These are phyloP conservation scores for Calycina marina DNA, from an alignment of 2,329 filamentous ascomycete species.

Conservation along the genomic window DNA sequence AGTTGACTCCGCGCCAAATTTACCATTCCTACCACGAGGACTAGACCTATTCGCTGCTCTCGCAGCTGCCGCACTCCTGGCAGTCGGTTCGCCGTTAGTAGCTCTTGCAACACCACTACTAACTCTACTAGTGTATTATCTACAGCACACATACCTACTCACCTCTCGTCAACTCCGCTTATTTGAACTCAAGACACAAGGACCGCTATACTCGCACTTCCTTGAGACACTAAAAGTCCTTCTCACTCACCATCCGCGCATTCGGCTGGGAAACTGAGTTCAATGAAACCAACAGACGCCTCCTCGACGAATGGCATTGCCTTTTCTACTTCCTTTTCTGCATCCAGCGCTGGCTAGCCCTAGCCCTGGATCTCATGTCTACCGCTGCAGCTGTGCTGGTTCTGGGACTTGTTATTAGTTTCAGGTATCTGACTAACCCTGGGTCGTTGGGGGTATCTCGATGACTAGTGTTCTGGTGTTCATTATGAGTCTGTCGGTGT, in stretches of 20 bases:
- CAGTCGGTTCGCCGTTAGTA: not conserved
- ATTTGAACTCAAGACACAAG: slow-evolving; percentile 46
- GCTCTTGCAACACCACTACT: not conserved
- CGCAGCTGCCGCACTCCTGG: not conserved
- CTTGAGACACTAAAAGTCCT: slow-evolving; percentile 39
- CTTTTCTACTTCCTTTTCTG: slow-evolving; percentile 41
- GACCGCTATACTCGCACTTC: slow-evolving; percentile 42
- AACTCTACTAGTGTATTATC: slow-evolving; percentile 25
- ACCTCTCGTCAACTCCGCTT: slow-evolving; percentile 45
- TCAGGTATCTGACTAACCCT: slow-evolving; percentile 1
- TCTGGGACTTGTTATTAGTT: slow-evolving; percentile 8
- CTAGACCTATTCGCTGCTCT: not conserved
- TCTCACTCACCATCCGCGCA: slow-evolving; percentile 36
- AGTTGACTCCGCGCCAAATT: not conserved
- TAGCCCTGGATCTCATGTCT: slow-evolving; percentile 22
- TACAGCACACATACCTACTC: slow-evolving; percentile 42
- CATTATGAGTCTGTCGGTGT: slow-evolving; percentile 6
- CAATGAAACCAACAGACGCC: slow-evolving; percentile 24
- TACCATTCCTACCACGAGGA: not conserved
- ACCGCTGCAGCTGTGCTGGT: slow-evolving; percentile 28
- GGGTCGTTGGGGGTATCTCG: slow-evolving; percentile 5
- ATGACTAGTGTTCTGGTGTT: slow-evolving; percentile 7
- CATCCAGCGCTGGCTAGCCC: slow-evolving; percentile 39
- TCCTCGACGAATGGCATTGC: slow-evolving; percentile 34
- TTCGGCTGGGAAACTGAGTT: slow-evolving; percentile 26